A percentile compares a stretch with the other conserved stretches of the same genome.
Conservation (phyloP, 2,329 filamentous ascomycete genomes). For the Trichoderma brevicompactum region DNA sequence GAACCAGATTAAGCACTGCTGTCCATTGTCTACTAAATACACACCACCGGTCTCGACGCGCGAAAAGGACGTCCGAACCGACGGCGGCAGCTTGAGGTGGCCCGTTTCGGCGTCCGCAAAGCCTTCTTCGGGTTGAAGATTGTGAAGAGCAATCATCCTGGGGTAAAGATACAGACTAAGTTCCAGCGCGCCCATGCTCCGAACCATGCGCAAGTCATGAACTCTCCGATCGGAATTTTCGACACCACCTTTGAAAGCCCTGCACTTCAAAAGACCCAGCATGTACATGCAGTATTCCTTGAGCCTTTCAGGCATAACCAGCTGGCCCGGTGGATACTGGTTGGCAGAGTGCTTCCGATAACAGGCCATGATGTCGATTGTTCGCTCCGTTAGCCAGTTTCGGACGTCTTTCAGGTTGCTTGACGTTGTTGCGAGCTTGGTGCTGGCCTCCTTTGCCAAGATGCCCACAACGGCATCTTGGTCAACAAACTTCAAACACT, state of each 20-base stretch:
- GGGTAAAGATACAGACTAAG: slow-evolving; percentile 93
- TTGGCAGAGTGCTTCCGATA: slow-evolving; percentile 91
- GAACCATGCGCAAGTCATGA: slow-evolving; percentile 88
- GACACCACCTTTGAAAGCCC: slow-evolving; percentile 89
- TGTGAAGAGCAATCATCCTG: slow-evolving; percentile 89
- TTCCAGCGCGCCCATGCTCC: slow-evolving; percentile 83
- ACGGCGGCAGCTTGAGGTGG: slow-evolving; percentile 80
- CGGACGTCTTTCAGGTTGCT: slow-evolving; percentile 83
- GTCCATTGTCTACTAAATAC: slow-evolving; percentile 94
- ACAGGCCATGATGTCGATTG: slow-evolving; percentile 86
- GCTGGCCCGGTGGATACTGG: slow-evolving; percentile 85
- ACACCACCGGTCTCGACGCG: slow-evolving; percentile 90
- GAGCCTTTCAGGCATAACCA: slow-evolving; percentile 92
- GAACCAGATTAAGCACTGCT: slow-evolving; percentile 89
- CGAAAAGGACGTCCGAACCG: slow-evolving; percentile 81
- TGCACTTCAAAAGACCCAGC: slow-evolving; percentile 83
- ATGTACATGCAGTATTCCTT: slow-evolving; percentile 98
- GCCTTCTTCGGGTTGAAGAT: slow-evolving; percentile 82
- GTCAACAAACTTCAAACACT: slow-evolving; percentile 90
- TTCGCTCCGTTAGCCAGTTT: slow-evolving; percentile 82
- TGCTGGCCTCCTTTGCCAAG: slow-evolving; percentile 90
- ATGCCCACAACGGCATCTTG: slow-evolving; percentile 90
- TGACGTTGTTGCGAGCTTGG: slow-evolving; percentile 74
- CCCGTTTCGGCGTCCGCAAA: slow-evolving; percentile 88
- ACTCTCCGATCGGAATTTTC: slow-evolving; percentile 90